phyloP scores from a whole-genome alignment of 129 eudicot genomes.

The Rutidosis leptorrhynchoides region DNA sequence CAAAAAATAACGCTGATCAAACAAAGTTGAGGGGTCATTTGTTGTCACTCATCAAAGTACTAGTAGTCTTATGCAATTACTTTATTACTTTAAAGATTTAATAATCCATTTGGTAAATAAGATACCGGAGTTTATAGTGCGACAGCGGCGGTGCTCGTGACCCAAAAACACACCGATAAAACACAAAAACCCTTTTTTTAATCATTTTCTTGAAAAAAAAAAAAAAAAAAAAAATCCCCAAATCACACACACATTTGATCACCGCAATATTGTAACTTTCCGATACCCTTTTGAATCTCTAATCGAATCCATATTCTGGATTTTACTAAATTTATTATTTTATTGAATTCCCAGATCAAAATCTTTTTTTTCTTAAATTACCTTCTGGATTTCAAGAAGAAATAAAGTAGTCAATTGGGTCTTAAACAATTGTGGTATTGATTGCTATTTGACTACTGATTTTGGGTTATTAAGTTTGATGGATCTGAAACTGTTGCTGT shows the following conservation, averaged over 20 bases:
- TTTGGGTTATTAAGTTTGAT: constrained; percentile 18
- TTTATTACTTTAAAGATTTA: constrained; percentile 9
- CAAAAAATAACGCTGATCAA: no score
- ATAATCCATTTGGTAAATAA: constrained; percentile 17
- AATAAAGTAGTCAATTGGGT: constrained; percentile 12
- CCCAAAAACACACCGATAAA: constrained; percentile 16
- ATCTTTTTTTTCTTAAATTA: neutral
- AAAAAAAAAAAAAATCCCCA: constrained; percentile 16
- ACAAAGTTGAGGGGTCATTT: constrained; percentile 12
- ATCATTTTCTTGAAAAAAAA: constrained; percentile 1
- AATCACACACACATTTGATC: constrained; percentile 19
- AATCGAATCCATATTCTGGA: neutral
- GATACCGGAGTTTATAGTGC: constrained; percentile 30
- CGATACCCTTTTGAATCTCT: constrained; percentile 7
- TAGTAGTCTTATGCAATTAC: constrained; percentile 7
- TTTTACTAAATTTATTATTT: neutral
- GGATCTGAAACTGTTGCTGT: constrained; percentile 33
- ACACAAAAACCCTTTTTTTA: constrained; percentile 12
- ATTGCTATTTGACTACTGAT: constrained; percentile 9
- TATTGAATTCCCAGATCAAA: constrained; percentile 21
- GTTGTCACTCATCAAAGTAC: constrained; percentile 3
- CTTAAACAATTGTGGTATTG: neutral
- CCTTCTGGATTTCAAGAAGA: neutral
- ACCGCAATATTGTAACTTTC: neutral
- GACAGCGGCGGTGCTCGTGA: constrained; percentile 34